phyloP scores from a whole-genome alignment of 768 basidiomycete species.

The Leccinum truebloodii region DNA sequence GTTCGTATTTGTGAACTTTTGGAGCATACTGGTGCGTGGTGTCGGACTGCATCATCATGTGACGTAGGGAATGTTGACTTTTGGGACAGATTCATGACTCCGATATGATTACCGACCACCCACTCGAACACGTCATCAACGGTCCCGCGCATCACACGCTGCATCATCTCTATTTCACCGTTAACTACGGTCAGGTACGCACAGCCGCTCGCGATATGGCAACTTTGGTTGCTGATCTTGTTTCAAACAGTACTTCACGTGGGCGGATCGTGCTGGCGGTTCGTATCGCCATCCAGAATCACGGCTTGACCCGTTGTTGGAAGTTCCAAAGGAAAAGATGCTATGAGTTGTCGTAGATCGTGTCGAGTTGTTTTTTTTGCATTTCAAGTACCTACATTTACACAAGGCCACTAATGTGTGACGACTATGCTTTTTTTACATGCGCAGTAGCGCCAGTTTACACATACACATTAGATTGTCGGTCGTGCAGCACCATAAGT shows the following conservation, averaged over 20 bases:
- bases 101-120: conserved; percentile 94
- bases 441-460: neutral
- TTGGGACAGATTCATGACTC: conserved; percentile 87
- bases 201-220: conserved; percentile 27
- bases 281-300: conserved; percentile 90
- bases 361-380: neutral
- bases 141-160: conserved; percentile 98
- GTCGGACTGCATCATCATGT: too few species aligned
- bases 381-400: conserved; percentile 20
- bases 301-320: conserved; percentile 81
- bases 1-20: conserved; percentile 91
- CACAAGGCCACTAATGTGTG: conserved; percentile 21
- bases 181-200: conserved; percentile 89
- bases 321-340: conserved; percentile 41
- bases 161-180: conserved; percentile 95
- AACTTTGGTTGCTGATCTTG: conserved; percentile 16
- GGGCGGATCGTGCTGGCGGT: conserved; percentile 80
- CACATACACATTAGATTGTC: neutral
- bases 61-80: neutral
- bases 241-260: conserved; percentile 86
- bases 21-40: conserved; percentile 81
- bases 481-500: neutral
- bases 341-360: conserved; percentile 8
- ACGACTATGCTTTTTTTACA: conserved; percentile 3
- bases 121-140: conserved; percentile 89